phyloP scores from a whole-genome alignment of 768 basidiomycete genomes.

The Kwoniella dejecticola region DNA sequence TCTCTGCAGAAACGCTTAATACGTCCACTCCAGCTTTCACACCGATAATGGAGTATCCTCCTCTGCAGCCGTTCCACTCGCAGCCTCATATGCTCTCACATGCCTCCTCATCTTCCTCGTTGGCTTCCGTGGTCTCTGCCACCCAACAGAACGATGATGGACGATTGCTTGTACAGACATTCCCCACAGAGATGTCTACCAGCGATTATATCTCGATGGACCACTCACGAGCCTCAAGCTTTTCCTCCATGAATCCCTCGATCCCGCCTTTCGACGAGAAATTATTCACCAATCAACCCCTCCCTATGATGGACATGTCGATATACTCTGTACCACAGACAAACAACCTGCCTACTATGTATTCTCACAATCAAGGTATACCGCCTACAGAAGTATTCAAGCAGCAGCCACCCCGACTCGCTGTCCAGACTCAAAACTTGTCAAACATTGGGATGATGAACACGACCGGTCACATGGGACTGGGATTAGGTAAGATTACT shows the following conservation, averaged over 20 bases:
- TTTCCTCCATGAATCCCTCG: constrained; percentile 15
- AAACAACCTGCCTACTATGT: background rate
- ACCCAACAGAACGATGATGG: constrained; percentile 6
- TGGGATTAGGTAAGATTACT: constrained; percentile 21
- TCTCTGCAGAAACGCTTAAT: background rate
- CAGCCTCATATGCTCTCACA: constrained; percentile 22
- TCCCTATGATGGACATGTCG: constrained; percentile 9
- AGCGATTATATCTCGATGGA: constrained; percentile 1
- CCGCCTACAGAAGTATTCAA: constrained; percentile 5
- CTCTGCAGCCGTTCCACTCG: background rate
- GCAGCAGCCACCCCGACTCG: constrained; percentile 26
- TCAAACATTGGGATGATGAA: background rate
- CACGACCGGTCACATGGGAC: too few species aligned
- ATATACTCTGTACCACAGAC: background rate
- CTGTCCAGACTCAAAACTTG: constrained; percentile 26
- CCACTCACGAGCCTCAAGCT: constrained; percentile 27
- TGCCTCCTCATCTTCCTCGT: constrained; percentile 25
- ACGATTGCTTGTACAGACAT: constrained; percentile 26
- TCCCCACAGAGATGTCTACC: constrained; percentile 8
- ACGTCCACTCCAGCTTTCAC: background rate
- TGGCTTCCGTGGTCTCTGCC: constrained; percentile 22
- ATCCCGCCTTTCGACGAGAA: constrained; percentile 6
- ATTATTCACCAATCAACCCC: background rate
- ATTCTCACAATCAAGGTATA: constrained; percentile 3
- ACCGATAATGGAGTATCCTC: constrained; percentile 1